A percentile compares a stretch with the other conserved stretches of the same genome.
phyloP scores from a whole-genome alignment of 2,329 filamentous ascomycete species.

The Teratosphaeria viscida region DNA sequence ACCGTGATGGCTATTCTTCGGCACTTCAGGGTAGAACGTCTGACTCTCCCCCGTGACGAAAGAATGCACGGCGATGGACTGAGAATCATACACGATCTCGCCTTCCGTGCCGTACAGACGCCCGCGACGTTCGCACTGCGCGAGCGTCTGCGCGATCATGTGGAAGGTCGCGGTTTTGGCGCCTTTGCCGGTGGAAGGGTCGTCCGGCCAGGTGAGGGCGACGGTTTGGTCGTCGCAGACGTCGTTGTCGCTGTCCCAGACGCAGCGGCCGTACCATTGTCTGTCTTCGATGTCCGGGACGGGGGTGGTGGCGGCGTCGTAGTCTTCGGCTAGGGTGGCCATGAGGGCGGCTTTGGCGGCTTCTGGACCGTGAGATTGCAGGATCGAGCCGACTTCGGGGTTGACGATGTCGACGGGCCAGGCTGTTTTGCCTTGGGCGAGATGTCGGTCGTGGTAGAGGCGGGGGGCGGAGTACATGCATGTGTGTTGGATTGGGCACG shows the following conservation, averaged over 20 bases:
- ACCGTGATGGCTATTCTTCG: constrained; percentile 46
- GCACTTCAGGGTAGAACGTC: constrained; percentile 50
- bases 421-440: constrained; percentile 52
- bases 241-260: constrained; percentile 86
- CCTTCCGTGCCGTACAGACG: constrained; percentile 77
- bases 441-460: constrained; percentile 63
- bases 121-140: constrained; percentile 76
- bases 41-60: constrained; percentile 51
- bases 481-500: constrained; percentile 60
- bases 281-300: constrained; percentile 38
- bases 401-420: constrained; percentile 90
- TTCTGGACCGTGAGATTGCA: constrained; percentile 33
- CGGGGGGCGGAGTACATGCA: constrained; percentile 81
- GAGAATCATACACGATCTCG: constrained; percentile 77
- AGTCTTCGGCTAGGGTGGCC: constrained; percentile 43
- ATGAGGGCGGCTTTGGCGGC: constrained; percentile 44
- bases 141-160: constrained; percentile 84
- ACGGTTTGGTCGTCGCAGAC: constrained; percentile 91
- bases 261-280: constrained; percentile 83
- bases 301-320: constrained; percentile 45
- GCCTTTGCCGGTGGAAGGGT: constrained; percentile 32
- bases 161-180: constrained; percentile 85
- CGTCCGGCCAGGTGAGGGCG: constrained; percentile 66
- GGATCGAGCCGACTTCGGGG: constrained; percentile 78
- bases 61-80: constrained; percentile 63